Base-by-base conservation (phyloP, 208 protist species). In the Phytomonas francai region DNA sequence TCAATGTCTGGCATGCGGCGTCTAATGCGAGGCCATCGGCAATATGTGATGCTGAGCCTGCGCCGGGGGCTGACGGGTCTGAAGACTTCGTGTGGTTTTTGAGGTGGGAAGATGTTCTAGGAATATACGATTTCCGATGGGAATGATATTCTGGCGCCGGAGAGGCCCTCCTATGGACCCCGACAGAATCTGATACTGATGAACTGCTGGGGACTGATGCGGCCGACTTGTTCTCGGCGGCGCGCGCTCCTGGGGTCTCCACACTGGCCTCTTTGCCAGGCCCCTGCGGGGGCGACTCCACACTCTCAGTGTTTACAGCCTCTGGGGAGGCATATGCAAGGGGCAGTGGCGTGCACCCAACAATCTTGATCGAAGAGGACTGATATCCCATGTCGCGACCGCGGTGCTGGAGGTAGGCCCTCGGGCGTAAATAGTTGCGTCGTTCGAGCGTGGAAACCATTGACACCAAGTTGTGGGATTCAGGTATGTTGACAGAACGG, bases 391-490 rank as follows among this genome's bases (percentile, higher is more conserved):
- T 25, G 16, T 64, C 79, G 3, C 74, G 59, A 22, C 79, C 78
- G n/a, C 70, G 73, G 12, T 83, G 81, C 42, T 77, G 78, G 33
- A 80, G 73, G 64, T 86, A 92, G 7, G 74, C 67, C 5, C 86
- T 79, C 29, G 89, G 89, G 32, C 79, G 79, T 34, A 87, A 68
- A 68, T 78, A 83, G 70, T 92, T 95, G 16, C 71, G 71, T n/a
- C 89, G 76, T 72, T 88, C 71, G n/a, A 91, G 74, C 9, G 81
- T 89, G 5, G 85, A 84, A 30, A 92, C 67, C 54, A 95, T 76
- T n/a, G 85, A 77, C 14, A 73, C 69, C 0, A 88, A 74, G 76
- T 95, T 74, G 54, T 95, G 89, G 14, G 82, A 79, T 31, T 76
- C 33, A 2, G 78, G 78, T 22, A 54, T 25, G 16, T 54, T 54